A percentile compares a stretch with the other conserved stretches of the same genome.
Evolutionary conservation across 1,284 basidiomycete species (phyloP).

Genomic region (Ceratobasidium sp.): DNA sequence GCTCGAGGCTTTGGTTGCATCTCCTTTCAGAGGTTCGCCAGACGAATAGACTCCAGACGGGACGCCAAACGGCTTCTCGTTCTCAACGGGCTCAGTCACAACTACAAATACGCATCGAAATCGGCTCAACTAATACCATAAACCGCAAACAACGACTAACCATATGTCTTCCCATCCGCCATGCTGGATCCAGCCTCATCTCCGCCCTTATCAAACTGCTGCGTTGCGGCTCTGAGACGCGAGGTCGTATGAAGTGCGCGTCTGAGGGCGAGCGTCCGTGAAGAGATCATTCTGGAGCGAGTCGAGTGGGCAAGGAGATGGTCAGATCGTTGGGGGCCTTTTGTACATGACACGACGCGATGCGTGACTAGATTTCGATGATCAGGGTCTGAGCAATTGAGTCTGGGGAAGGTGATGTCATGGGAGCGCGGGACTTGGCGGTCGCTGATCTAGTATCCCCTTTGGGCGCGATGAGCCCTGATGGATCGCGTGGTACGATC

Average conservation of each 20-base stretch:
- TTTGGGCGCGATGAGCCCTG: too few relatives aligned
- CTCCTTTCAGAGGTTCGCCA: slow-evolving; percentile 25
- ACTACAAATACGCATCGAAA: neutral
- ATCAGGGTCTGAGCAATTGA: neutral
- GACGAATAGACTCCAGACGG: slow-evolving; percentile 36
- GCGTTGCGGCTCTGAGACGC: slow-evolving; percentile 4
- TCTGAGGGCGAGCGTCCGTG: slow-evolving; percentile 9
- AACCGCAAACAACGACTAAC: neutral
- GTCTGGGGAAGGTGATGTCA: slow-evolving; percentile 20
- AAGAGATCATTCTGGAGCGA: slow-evolving; percentile 2
- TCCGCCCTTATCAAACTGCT: slow-evolving; percentile 37
- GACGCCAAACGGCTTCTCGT: slow-evolving; percentile 38
- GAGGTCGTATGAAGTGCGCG: slow-evolving; percentile 14
- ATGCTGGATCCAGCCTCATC: slow-evolving; percentile 4
- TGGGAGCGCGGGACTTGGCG: neutral
- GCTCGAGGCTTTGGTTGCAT: slow-evolving; percentile 31
- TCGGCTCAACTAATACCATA: neutral
- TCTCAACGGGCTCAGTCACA: slow-evolving; percentile 35
- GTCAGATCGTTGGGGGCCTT: neutral
- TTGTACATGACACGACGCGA: neutral
- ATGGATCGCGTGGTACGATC: too few relatives aligned
- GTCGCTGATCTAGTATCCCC: neutral
- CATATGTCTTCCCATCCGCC: slow-evolving; percentile 30
- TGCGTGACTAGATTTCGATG: neutral
- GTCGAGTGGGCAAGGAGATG: neutral